These are phyloP conservation scores for Nitzschia putrida DNA, from an alignment of 108 stramenopile species.

Conservation along the genomic window DNA sequence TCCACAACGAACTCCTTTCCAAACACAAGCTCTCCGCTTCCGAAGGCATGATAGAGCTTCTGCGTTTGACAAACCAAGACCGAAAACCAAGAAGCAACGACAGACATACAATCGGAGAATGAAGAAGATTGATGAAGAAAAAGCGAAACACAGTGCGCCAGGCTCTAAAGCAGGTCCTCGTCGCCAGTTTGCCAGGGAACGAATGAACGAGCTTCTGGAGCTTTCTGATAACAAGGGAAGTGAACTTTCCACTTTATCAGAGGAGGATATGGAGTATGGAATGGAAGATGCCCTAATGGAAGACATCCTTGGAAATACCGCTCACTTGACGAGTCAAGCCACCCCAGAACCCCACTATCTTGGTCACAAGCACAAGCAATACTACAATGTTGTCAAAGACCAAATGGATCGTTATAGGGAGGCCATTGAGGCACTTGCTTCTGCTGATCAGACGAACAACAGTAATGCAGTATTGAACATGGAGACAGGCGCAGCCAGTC, in stretches of 20 bases:
- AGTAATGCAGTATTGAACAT: slow-evolving; percentile 12
- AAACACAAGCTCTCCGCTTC: slow-evolving; percentile 48
- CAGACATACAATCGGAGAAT: slow-evolving; percentile 60
- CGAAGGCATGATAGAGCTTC: slow-evolving; percentile 66
- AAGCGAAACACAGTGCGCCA: slow-evolving; percentile 60
- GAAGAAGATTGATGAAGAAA: slow-evolving; percentile 24
- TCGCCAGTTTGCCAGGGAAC: slow-evolving; percentile 53
- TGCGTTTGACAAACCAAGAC: slow-evolving; percentile 57
- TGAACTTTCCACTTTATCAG: slow-evolving; percentile 25
- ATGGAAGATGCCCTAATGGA: slow-evolving; percentile 77
- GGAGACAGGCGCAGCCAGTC: not conserved
- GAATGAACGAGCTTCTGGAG: slow-evolving; percentile 50
- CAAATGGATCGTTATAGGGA: slow-evolving; percentile 45
- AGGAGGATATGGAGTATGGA: slow-evolving; percentile 65
- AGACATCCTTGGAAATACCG: slow-evolving; percentile 77
- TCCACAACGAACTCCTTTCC: not conserved
- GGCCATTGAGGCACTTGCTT: slow-evolving; percentile 19
- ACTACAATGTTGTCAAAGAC: slow-evolving; percentile 48
- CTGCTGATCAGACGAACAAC: not conserved
- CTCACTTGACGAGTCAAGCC: slow-evolving; percentile 63
- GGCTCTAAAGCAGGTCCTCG: slow-evolving; percentile 68
- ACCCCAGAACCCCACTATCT: slow-evolving; percentile 72
- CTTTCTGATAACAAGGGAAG: slow-evolving; percentile 28
- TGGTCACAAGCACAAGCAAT: slow-evolving; percentile 56
- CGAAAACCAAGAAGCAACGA: slow-evolving; percentile 65